Evolutionary conservation across 148 eudicot genomes (phyloP), one percentile per base, ranked within the genome.

Genomic region (Polygonum aviculare): DNA sequence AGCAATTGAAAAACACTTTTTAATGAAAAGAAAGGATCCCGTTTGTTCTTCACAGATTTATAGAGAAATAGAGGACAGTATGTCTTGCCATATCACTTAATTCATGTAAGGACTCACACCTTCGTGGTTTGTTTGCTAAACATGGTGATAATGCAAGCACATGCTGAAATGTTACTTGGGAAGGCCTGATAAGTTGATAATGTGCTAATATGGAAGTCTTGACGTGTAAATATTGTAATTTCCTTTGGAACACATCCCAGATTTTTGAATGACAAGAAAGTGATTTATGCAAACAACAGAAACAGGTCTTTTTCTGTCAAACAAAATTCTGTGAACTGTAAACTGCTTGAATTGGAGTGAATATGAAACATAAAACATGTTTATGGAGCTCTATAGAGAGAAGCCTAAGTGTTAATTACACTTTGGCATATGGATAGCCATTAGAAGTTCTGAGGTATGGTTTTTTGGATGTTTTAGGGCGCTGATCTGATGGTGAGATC

Each of bases 401-500:
- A 12, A 48, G 14, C 50, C 50, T 48, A 48, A 44, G 31, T 48
- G 14, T 15, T 18, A 54, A 54, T 54, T 22, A 54, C 7, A 54
- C 59, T 54, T n/a, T 18, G 7, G 59, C 21, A 54, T n/a, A 54
- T 31, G 35, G 10, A 60, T 31, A 31, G 15, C 15, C 38, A 21
- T 21, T 22, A 19, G 35, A 57, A 19, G 35, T 57, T 21, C 69
- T 21, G 49, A 45, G 44, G 16, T 19, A 3, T 72, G 22, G 14
- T 49, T 2, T 48, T 50, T 62, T 36, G 7, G 22, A 35, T 78
- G 54, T 74, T 11, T 74, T 81, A 94, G 98, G 98, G 97, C 75
- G 88, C 85, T 79, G 98, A 94, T 85, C 31, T 85, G 36, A 90
- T 94, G 93, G 98, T 92, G 79, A 82, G 98, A 80, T 79, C 91